Base-by-base conservation (phyloP, 106 monocot species). In the Ottelia alismoides region DNA sequence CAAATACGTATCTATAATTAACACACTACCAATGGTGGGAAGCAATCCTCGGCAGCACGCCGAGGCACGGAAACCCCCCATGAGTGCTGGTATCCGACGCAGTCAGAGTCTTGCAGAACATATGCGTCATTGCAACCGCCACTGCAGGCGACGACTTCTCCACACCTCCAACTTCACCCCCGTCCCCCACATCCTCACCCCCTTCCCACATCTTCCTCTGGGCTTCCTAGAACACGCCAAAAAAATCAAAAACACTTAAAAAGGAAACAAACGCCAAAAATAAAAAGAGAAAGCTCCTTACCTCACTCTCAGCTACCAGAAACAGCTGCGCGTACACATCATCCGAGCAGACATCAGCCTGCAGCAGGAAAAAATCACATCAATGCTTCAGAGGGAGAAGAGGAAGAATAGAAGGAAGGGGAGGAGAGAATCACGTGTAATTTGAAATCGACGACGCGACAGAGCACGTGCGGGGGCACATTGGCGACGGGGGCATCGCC, bases 41-140 rank as follows among this genome's bases (percentile, higher is more conserved):
- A n/a, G n/a, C n/a, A n/a, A n/a, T n/a, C n/a, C n/a, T n/a, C n/a
- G n/a, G 70, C 70, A 62, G 70, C 70, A 32, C 70, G 52, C 6
- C 70, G n/a, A n/a, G n/a, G n/a, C n/a, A n/a, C n/a, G n/a, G n/a
- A n/a, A n/a, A n/a, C n/a, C n/a, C n/a, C 5, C 70, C 70, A 47
- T 70, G 70, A 0, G 70, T 70, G 53, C 70, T 70, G n/a, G n/a
- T n/a, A n/a, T n/a, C n/a, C n/a, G n/a, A n/a, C n/a, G n/a, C n/a
- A n/a, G n/a, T n/a, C n/a, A 69, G 68, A 20, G 70, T 70, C 61
- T 70, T 70, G 53, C 70, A 70, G 61, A 70, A 70, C 61, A 62
- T 62, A 23, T 70, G 61, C 11, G 54, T 49, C n/a, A n/a, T n/a
- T n/a, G n/a, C n/a, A n/a, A n/a, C n/a, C n/a, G n/a, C n/a, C n/a